Evolutionary conservation across 2,329 filamentous ascomycete genomes (phyloP), one percentile per base, ranked within the genome.

Genomic region (Ophiostoma ips): DNA sequence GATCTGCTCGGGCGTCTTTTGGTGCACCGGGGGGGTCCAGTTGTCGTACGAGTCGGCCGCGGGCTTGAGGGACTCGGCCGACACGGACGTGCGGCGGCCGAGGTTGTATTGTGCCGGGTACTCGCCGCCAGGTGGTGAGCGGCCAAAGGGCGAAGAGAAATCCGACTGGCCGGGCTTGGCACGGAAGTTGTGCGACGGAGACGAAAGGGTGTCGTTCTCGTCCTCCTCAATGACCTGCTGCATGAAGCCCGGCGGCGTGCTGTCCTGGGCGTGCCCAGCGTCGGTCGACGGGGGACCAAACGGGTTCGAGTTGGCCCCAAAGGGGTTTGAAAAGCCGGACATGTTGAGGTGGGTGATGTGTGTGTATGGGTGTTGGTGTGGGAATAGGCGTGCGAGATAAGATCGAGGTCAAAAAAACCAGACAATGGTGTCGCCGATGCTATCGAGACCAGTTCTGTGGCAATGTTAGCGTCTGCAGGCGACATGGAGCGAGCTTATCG

Each of bases 41-140:
- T 87, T 92, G 64, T 92, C 87, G 60, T 87, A 83, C 51, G 79
- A 79, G 53, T 88, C 83, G 31, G 84, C 81, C 46, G 82, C 85
- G 16, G 92, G 92, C 66, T 95, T 94, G 61, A 96, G 75, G 2
- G 90, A 95, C 68, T 98, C 92, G 47, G 92, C 92, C 37, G 92
- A 96, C 49, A 98, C 92, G 3, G 92, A 96, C 36, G 89, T 95
- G 60, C 92, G 86, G 56, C 92, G 84, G 59, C 80, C 85, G 67
- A 95, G 83, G 65, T 94, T 94, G 70, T 95, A 96, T 65, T 96
- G 89, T 58, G 79, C 84, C 50, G 92, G 92, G 62, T 95, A 87
- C 59, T 79, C 81, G 57, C 86, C 81, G 36, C 75, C 68, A 53
- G 74, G 72, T 19, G 71, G 63, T 58, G 65, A 66, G 63, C 73